Evolutionary conservation across 352 stramenopile species (phyloP).

Genomic region (Globisporangium rhizosaccharum): DNA sequence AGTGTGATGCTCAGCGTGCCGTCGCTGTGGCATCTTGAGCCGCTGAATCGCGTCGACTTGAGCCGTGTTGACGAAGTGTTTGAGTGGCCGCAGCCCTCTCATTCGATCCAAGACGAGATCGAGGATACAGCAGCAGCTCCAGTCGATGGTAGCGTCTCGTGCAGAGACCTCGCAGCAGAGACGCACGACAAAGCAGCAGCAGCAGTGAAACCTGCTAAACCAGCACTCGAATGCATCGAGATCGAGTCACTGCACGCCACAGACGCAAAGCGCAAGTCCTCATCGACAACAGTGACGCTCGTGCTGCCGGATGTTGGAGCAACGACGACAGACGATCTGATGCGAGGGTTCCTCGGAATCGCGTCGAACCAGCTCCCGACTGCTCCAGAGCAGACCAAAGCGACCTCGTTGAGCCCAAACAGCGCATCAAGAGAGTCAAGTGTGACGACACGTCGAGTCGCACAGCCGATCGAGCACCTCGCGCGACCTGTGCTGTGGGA

Average conservation of each 20-base stretch:
- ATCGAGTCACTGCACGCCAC: background rate
- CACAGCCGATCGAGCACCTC: conserved; percentile 19
- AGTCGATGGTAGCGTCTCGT: too few species aligned
- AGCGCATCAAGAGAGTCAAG: too few species aligned
- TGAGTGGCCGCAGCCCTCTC: background rate
- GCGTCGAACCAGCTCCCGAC: background rate
- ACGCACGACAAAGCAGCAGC: too few species aligned
- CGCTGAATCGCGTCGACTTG: conserved; percentile 1
- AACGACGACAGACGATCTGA: conserved; percentile 11
- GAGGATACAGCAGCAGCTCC: too few species aligned
- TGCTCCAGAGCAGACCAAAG: background rate
- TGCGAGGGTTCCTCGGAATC: conserved; percentile 10
- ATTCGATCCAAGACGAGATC: too few species aligned
- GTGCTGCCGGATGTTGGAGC: background rate
- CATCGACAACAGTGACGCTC: conserved; percentile 1
- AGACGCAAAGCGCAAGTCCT: background rate
- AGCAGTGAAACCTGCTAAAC: too few species aligned
- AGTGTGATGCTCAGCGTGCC: conserved; percentile 27
- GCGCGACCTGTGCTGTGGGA: conserved; percentile 41
- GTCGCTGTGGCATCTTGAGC: conserved; percentile 22
- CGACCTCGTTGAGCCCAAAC: background rate
- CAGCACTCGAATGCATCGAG: too few species aligned
- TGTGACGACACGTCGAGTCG: too few species aligned
- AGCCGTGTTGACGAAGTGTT: conserved; percentile 13
- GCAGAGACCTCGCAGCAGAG: too few species aligned